Evolutionary conservation across 2,329 filamentous ascomycete genomes (phyloP), one percentile per base, ranked within the genome.

Genomic region (Aphanoascus verrucosus): DNA sequence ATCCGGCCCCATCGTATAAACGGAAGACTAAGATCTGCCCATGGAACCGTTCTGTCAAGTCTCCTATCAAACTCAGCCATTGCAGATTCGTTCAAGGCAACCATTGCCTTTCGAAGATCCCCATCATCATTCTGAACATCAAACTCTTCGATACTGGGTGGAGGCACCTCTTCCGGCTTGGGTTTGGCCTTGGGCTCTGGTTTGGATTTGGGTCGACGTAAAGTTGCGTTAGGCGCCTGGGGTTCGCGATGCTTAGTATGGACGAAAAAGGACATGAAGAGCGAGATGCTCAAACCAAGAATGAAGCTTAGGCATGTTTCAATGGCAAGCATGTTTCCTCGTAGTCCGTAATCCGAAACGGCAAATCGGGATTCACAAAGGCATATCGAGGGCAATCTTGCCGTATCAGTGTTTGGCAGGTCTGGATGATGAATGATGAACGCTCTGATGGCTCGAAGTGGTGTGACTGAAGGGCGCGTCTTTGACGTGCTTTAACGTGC

Each of bases 51-150:
- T 51, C 31, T 48, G 19, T n/a, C 32, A 55, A 37, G n/a, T 50
- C 6, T 15, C 31, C 12, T 34, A n/a, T 53, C 43, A 43, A 55
- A 37, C 19, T 55, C 32, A 14, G 34, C 20, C 38, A 51, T 43
- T 15, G 15, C 53, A 46, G 53, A 50, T 46, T 57, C 53, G 35
- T 57, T 53, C 17, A 53, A 44, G 1, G n/a, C 45, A 14, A 38
- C 34, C 23, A 55, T 7, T 9, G 49, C 53, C 19, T 47, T 46
- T 35, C 45, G 53, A 47, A 49, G 9, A 32, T 55, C 55, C 40
- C 55, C 49, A 34, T 53, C 53, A 53, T 55, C 44, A 17, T 55
- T n/a, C 41, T n/a, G 5, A n/a, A n/a, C 17, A 42, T 47, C n/a
- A 5, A 37, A 40, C 2, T 3, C 15, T 15, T 46, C 23, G 4